Conservation (phyloP, 345 rosid species). For the Citrus australasica region DNA sequence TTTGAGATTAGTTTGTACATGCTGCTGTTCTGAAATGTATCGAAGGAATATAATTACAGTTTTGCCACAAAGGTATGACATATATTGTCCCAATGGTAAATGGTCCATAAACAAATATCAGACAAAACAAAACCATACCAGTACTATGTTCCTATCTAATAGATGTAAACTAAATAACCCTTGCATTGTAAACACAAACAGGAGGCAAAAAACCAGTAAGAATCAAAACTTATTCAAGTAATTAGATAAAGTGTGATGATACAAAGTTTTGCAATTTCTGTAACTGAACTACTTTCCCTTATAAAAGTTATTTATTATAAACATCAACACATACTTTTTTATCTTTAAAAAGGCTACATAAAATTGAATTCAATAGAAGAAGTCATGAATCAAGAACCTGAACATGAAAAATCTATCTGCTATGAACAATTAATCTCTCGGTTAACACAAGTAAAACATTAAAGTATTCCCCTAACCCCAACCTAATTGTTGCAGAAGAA, state of each 20-base stretch:
- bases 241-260: background rate
- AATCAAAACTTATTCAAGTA: background rate
- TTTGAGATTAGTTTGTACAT: conserved; percentile 67
- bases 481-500: background rate
- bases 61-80: background rate
- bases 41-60: background rate
- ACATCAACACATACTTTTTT: background rate
- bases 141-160: background rate
- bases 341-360: background rate
- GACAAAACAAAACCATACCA: background rate
- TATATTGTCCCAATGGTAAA: background rate
- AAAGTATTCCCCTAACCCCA: background rate
- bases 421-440: background rate
- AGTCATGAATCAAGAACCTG: background rate
- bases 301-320: background rate
- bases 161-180: background rate
- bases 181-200: background rate
- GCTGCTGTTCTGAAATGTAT: conserved; percentile 66
- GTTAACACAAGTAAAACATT: background rate
- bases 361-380: background rate
- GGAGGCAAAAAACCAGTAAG: background rate
- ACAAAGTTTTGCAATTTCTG: background rate
- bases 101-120: background rate
- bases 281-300: background rate
- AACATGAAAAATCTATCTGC: background rate